phyloP scores from a whole-genome alignment of 2,329 filamentous ascomycete genomes.

The Cordyceps cicadae region DNA sequence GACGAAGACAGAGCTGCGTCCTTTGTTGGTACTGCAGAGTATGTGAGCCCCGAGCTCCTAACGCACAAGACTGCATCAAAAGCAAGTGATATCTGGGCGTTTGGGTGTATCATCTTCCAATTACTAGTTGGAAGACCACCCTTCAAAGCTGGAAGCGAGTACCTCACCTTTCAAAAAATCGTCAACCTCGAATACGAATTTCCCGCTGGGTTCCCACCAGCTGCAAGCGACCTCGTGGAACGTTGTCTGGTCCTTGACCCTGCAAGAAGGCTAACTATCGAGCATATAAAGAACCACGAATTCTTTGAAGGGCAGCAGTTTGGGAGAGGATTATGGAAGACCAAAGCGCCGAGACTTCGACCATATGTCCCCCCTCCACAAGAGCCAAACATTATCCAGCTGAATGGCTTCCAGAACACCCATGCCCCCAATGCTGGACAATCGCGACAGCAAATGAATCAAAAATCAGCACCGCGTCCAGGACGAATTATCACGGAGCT shows the following conservation, averaged over 20 bases:
- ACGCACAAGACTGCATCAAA: constrained; percentile 97
- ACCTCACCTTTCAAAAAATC: constrained; percentile 97
- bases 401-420: constrained; percentile 46
- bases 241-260: constrained; percentile 86
- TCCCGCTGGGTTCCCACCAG: constrained; percentile 74
- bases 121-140: constrained; percentile 90
- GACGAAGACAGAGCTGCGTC: constrained; percentile 76
- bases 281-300: constrained; percentile 92
- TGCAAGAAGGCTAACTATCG: constrained; percentile 72
- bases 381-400: constrained; percentile 65
- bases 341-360: constrained; percentile 79
- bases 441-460: constrained; percentile 28
- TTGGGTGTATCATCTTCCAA: constrained; percentile 96
- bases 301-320: constrained; percentile 87
- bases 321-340: constrained; percentile 79
- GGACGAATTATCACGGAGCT: constrained; percentile 86
- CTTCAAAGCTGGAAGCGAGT: constrained; percentile 94
- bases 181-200: constrained; percentile 92
- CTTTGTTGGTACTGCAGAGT: constrained; percentile 96
- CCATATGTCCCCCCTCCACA: constrained; percentile 70
- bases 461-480: constrained; percentile 49
- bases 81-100: constrained; percentile 95
- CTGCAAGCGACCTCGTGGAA: constrained; percentile 84
- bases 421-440: constrained; percentile 21
- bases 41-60: constrained; percentile 93